Base-by-base conservation (phyloP, 192 early-diverging fungal species). In the Backusella tarrabulga region DNA sequence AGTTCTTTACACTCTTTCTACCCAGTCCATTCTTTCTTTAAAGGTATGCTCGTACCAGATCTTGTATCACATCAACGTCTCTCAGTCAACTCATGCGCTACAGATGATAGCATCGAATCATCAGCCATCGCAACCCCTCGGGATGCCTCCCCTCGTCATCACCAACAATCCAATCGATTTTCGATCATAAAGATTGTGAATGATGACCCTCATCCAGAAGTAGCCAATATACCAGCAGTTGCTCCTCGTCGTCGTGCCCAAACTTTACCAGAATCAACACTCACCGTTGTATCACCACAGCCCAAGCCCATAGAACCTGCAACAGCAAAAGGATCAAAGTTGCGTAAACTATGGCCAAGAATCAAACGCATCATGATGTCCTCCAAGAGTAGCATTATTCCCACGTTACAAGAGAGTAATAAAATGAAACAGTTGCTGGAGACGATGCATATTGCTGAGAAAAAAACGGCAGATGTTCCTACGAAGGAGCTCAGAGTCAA, bases 61-160 rank as follows among this genome's bases (percentile, higher is more conserved):
- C 67, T 68, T n/a, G 34, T 34, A 68, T 41, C 40, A 2, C 15
- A 46, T 34, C 23, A 71, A 8, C 68, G 72, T 15, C 46, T 73
- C 21, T 74, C 77, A 26, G 21, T 74, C 14, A 34, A 66, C 34
- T 79, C 77, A 3, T 79, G 77, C 41, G 40, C 46, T 34, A 79
- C 77, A 67, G 72, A 79, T 21, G 77, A 79, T 69, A 79, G 66
- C 15, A 29, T 54, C 21, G 77, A 79, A 17, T 79, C 77, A 41
- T n/a, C 50, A 7, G 74, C 41, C 15, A 21, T 79, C 4, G 66
- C 72, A 3, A 79, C 77, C 7, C 77, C 77, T 36, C 35, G 73
- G 32, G 72, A 73, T 74, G 72, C 66, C 0, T 79, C 77, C 29
- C 77, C 77, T 41, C 23, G 21, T 14, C 34, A 40, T 34, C 56